Conservation (phyloP, 371 early-diverging fungal genomes). For the Umbelopsis sp. region DNA sequence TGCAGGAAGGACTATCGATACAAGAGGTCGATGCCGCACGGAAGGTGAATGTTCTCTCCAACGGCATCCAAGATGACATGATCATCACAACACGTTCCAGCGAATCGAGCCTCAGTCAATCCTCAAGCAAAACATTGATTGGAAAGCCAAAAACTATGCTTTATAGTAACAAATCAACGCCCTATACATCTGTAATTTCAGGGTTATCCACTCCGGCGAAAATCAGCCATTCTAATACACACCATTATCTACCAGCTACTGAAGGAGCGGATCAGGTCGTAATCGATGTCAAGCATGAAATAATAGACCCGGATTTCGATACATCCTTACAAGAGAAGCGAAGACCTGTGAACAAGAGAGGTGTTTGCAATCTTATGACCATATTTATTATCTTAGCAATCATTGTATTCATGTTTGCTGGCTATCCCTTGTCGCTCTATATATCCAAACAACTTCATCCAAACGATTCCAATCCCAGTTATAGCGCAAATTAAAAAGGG, state of each 20-base stretch:
- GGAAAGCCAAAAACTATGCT: constrained; percentile 2
- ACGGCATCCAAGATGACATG: neutral
- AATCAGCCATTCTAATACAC: constrained; percentile 15
- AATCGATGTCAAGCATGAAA: constrained; percentile 6
- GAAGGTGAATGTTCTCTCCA: neutral
- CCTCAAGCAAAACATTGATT: constrained; percentile 8
- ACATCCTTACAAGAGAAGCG: constrained; percentile 10
- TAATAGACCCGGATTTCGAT: constrained; percentile 2
- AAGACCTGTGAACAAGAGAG: constrained; percentile 18
- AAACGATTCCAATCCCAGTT: neutral
- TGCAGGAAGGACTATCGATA: neutral
- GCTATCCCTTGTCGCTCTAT: constrained; percentile 35
- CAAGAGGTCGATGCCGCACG: neutral
- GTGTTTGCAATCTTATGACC: constrained; percentile 35
- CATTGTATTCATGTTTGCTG: constrained; percentile 39
- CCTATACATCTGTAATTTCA: constrained; percentile 2
- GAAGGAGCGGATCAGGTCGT: neutral
- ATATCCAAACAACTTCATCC: constrained; percentile 27
- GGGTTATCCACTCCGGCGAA: neutral
- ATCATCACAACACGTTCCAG: neutral
- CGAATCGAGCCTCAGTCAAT: neutral
- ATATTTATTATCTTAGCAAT: constrained; percentile 29
- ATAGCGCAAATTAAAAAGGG: neutral
- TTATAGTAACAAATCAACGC: neutral
- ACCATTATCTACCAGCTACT: neutral